These are phyloP conservation scores for Pestalotiopsis sp. DNA, from an alignment of 2,329 filamentous ascomycete genomes.

Conservation along the genomic window DNA sequence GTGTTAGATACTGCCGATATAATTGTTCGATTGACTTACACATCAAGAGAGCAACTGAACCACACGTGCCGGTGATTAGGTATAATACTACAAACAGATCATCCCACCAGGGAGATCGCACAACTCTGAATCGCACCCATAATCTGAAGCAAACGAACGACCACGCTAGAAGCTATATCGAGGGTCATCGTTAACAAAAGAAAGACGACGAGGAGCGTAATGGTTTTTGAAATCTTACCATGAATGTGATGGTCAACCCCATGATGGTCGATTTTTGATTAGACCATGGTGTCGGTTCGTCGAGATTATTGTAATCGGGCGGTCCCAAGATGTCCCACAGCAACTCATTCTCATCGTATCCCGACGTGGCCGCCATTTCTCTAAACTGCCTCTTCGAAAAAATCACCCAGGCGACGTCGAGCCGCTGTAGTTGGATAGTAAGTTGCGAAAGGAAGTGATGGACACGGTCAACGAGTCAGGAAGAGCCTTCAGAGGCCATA, in stretches of 20 bases:
- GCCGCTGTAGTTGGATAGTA: neutral
- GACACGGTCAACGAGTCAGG: conserved; percentile 1
- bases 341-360: conserved; percentile 11
- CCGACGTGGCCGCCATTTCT: conserved; percentile 11
- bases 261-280: conserved; percentile 8
- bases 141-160: conserved; percentile 29
- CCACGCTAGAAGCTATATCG: conserved; percentile 27
- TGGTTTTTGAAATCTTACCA: conserved; percentile 9
- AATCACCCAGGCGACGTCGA: neutral
- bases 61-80: conserved; percentile 28
- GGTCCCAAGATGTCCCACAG: conserved; percentile 13
- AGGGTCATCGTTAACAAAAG: neutral
- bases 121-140: conserved; percentile 27
- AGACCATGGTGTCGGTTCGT: conserved; percentile 15
- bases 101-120: conserved; percentile 36
- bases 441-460: conserved; percentile 7
- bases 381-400: neutral
- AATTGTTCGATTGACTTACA: conserved; percentile 17
- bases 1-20: neutral
- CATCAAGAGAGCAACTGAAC: conserved; percentile 25
- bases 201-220: too few relatives aligned
- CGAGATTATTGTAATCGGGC: conserved; percentile 14
- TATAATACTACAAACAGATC: conserved; percentile 38
- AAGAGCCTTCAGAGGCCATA: neutral
- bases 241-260: conserved; percentile 15